phyloP scores from a whole-genome alignment of 495 filamentous ascomycete species.

The Penicillium subrubescens region DNA sequence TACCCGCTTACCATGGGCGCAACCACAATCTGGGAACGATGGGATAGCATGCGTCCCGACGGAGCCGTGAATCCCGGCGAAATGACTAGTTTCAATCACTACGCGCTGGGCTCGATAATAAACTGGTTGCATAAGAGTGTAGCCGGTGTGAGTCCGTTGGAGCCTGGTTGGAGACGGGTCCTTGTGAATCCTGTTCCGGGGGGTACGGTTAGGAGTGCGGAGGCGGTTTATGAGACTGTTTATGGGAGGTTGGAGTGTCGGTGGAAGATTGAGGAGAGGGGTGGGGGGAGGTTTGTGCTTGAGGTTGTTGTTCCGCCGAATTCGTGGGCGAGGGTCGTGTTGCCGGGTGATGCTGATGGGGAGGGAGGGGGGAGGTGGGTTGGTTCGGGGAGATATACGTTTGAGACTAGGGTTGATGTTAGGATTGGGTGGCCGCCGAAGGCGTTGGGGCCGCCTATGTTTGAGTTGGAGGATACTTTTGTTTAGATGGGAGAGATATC shows the following conservation, averaged over 20 bases:
- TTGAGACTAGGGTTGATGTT: slow-evolving; percentile 14
- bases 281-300: slow-evolving; percentile 17
- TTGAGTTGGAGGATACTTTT: neutral
- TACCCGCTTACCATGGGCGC: slow-evolving; percentile 54
- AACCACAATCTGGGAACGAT: slow-evolving; percentile 60
- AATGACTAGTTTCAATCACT: slow-evolving; percentile 61
- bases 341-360: slow-evolving; percentile 24
- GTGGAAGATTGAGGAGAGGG: slow-evolving; percentile 19
- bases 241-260: slow-evolving; percentile 31
- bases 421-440: slow-evolving; percentile 22
- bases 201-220: slow-evolving; percentile 25
- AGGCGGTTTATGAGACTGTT: slow-evolving; percentile 28
- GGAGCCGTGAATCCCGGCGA: slow-evolving; percentile 51
- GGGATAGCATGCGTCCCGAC: slow-evolving; percentile 55
- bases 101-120: slow-evolving; percentile 46
- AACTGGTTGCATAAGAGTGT: slow-evolving; percentile 35
- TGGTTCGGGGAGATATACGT: slow-evolving; percentile 24
- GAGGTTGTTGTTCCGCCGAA: slow-evolving; percentile 35
- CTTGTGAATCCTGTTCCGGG: slow-evolving; percentile 32
- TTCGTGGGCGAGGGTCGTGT: slow-evolving; percentile 23
- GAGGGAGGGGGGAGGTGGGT: slow-evolving; percentile 13
- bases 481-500: neutral
- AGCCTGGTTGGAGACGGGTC: slow-evolving; percentile 33
- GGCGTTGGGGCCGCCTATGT: slow-evolving; percentile 21
- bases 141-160: slow-evolving; percentile 22